Conservation (phyloP, 345 rosid genomes). For the Turnera subulata region DNA sequence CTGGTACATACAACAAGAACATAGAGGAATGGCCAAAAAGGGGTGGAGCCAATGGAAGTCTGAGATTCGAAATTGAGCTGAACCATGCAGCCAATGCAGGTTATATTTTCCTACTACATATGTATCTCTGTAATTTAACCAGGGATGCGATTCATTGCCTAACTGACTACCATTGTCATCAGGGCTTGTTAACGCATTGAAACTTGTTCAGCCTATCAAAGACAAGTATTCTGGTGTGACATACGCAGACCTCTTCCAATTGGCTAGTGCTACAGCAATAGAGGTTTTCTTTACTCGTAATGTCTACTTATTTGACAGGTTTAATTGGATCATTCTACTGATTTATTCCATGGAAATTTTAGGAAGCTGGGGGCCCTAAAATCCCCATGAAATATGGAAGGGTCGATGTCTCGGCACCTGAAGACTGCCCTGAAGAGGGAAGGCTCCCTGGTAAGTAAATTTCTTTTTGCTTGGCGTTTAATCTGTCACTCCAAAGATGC, state of each 20-base stretch:
- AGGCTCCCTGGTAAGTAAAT: slow-evolving; percentile 86
- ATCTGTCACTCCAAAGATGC: background rate
- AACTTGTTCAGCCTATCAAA: slow-evolving; percentile 73
- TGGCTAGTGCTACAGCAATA: slow-evolving; percentile 89
- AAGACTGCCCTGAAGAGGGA: slow-evolving; percentile 94
- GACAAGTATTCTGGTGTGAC: slow-evolving; percentile 76
- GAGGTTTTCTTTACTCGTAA: slow-evolving; percentile 48
- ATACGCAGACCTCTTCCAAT: slow-evolving; percentile 90
- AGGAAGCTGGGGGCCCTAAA: slow-evolving; percentile 96
- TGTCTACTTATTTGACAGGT: background rate
- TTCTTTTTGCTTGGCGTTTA: background rate
- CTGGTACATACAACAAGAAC: slow-evolving; percentile 91
- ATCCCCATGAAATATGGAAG: slow-evolving; percentile 94
- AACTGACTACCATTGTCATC: slow-evolving; percentile 1
- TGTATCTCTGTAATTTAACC: too few species aligned
- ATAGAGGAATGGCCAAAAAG: slow-evolving; percentile 86
- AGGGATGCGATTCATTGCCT: too few species aligned
- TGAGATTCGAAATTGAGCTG: slow-evolving; percentile 84
- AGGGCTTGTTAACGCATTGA: slow-evolving; percentile 86
- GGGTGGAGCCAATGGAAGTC: slow-evolving; percentile 95
- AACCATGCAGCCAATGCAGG: slow-evolving; percentile 97
- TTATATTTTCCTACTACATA: slow-evolving; percentile 21
- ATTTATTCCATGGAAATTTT: slow-evolving; percentile 16
- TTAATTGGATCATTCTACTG: slow-evolving; percentile 9
- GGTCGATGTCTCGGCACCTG: slow-evolving; percentile 69